Percentiles rank a stretch among this genome's conserved stretches.
Evolutionary conservation across 768 basidiomycete genomes (phyloP).

Genomic region (Tylopilus rubrobrunneus): DNA sequence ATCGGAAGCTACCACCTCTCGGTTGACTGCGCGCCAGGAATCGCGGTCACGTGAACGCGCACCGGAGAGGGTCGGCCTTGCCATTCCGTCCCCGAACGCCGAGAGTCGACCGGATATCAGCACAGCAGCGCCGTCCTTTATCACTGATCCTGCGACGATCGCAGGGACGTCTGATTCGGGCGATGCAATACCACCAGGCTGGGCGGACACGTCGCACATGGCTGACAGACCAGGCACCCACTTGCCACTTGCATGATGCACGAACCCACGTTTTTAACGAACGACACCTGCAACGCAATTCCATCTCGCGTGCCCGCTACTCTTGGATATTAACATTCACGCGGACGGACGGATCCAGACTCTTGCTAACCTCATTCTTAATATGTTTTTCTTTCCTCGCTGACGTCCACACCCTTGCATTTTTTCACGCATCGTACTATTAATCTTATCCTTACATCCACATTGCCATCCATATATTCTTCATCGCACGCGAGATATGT

Average conservation of each 20-base stretch:
- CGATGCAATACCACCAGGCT: slow-evolving; percentile 44
- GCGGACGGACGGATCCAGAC: slow-evolving; percentile 11
- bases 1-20: slow-evolving; percentile 25
- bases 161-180: slow-evolving; percentile 53
- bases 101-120: slow-evolving; percentile 59
- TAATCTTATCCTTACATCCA: slow-evolving; percentile 14
- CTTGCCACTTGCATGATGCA: slow-evolving; percentile 39
- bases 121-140: slow-evolving; percentile 64
- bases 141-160: slow-evolving; percentile 61
- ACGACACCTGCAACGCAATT: background rate
- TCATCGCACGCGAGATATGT: background rate
- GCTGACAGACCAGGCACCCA: slow-evolving; percentile 36
- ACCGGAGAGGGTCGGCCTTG: slow-evolving; percentile 22
- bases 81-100: slow-evolving; percentile 25
- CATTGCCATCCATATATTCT: background rate
- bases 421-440: slow-evolving; percentile 13
- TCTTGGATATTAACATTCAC: slow-evolving; percentile 12
- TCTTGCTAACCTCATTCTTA: background rate
- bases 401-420: background rate
- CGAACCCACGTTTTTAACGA: background rate
- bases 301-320: background rate
- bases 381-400: background rate
- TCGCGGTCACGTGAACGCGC: slow-evolving; percentile 11
- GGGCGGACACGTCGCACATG: slow-evolving; percentile 45
- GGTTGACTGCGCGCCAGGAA: slow-evolving; percentile 17